Percentiles rank a stretch among this genome's conserved stretches.
These are phyloP conservation scores for Phytophthora cactorum DNA, from an alignment of 352 stramenopile species.

Conservation along the genomic window DNA sequence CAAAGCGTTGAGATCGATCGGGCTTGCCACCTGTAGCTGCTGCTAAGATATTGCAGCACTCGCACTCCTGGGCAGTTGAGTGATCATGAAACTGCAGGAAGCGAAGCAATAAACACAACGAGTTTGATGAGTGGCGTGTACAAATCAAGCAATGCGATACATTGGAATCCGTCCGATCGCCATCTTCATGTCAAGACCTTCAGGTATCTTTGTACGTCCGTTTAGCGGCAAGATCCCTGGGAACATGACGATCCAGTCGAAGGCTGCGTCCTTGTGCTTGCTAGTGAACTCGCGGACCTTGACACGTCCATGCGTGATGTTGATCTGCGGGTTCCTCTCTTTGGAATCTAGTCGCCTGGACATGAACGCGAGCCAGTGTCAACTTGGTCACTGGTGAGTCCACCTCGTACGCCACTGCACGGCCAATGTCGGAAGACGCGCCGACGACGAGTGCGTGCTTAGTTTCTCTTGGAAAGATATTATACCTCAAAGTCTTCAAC, in stretches of 20 bases:
- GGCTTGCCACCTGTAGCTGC: constrained; percentile 8
- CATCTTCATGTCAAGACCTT: constrained; percentile 29
- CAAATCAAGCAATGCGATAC: neutral
- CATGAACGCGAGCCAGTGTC: constrained; percentile 28
- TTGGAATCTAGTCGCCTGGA: constrained; percentile 22
- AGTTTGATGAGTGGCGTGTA: neutral
- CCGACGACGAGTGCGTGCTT: constrained; percentile 30
- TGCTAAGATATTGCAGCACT: constrained; percentile 21
- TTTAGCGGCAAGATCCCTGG: constrained; percentile 18
- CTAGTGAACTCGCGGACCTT: constrained; percentile 2
- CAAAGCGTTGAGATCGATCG: constrained; percentile 13
- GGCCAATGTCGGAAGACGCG: constrained; percentile 25
- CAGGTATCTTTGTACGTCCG: constrained; percentile 13
- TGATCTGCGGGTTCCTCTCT: constrained; percentile 14
- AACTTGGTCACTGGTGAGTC: constrained; percentile 16
- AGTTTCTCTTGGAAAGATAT: neutral
- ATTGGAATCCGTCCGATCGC: constrained; percentile 11
- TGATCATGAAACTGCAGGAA: constrained; percentile 6
- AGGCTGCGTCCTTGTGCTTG: constrained; percentile 8
- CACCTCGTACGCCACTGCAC: constrained; percentile 18
- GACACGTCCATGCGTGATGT: constrained; percentile 26
- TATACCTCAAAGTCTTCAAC: neutral
- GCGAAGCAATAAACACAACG: neutral
- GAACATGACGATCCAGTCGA: constrained; percentile 9
- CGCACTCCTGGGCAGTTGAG: constrained; percentile 18